A percentile compares a stretch with the other conserved stretches of the same genome.
phyloP scores from a whole-genome alignment of 306 rosid genomes.

The Sindora glabra region DNA sequence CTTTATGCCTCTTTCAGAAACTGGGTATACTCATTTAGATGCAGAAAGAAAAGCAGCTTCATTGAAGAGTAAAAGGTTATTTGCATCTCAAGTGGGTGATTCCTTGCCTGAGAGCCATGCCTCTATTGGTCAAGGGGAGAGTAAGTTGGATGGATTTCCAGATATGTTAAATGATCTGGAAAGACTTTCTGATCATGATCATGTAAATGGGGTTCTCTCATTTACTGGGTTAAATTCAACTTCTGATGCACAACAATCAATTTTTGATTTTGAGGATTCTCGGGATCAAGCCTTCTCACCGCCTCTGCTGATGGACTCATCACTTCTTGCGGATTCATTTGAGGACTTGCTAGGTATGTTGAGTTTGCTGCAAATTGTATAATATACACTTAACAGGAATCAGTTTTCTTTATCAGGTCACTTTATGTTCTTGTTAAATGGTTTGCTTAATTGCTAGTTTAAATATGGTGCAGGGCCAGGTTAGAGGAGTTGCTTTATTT shows the following conservation, averaged over 20 bases:
- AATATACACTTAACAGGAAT: too few species aligned
- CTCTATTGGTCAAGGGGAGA: constrained; percentile 38
- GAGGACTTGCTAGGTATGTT: constrained; percentile 94
- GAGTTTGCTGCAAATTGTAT: constrained; percentile 13
- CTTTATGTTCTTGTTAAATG: not conserved
- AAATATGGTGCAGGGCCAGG: not conserved
- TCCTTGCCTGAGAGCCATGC: constrained; percentile 40
- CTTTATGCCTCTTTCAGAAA: constrained; percentile 72
- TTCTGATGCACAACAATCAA: constrained; percentile 52
- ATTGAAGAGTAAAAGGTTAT: constrained; percentile 59
- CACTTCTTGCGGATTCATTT: constrained; percentile 64
- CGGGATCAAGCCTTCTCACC: constrained; percentile 90
- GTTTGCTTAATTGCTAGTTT: not conserved
- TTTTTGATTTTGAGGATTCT: constrained; percentile 68
- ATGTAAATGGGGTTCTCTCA: constrained; percentile 77
- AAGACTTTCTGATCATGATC: constrained; percentile 63
- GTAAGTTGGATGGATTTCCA: constrained; percentile 44
- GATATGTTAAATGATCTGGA: constrained; percentile 60
- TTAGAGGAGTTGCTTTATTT: too few species aligned
- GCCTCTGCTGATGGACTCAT: constrained; percentile 74
- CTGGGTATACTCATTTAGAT: constrained; percentile 59
- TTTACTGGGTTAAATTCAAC: constrained; percentile 58
- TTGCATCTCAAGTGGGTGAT: constrained; percentile 43
- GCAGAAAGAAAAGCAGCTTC: constrained; percentile 58
- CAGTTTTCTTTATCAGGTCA: not conserved